Conservation (phyloP, 139 green algal genomes). For the Prasinococcaceae sp. region DNA sequence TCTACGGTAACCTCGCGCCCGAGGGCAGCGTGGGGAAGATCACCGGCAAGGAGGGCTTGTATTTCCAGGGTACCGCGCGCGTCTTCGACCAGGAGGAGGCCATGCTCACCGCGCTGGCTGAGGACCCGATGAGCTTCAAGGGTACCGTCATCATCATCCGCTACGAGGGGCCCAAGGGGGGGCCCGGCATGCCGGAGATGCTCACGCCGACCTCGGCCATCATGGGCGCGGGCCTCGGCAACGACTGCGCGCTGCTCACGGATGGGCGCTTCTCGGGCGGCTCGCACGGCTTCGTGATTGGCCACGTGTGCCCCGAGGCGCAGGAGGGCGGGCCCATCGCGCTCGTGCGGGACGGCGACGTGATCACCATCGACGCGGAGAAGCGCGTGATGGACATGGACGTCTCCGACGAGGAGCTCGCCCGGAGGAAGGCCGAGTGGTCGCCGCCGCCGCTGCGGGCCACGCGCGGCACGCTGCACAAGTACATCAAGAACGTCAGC, state of each 20-base stretch:
- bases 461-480: slow-evolving; percentile 78
- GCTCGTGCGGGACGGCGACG: slow-evolving; percentile 76
- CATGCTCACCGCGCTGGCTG: slow-evolving; percentile 75
- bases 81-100: slow-evolving; percentile 90
- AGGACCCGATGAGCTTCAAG: slow-evolving; percentile 59
- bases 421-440: slow-evolving; percentile 45
- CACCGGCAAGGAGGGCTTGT: slow-evolving; percentile 75
- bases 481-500: slow-evolving; percentile 90
- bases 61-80: slow-evolving; percentile 50
- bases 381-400: slow-evolving; percentile 62
- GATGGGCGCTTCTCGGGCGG: slow-evolving; percentile 92
- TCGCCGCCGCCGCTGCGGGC: slow-evolving; percentile 62
- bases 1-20: slow-evolving; percentile 91
- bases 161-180: slow-evolving; percentile 91
- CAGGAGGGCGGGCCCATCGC: slow-evolving; percentile 82
- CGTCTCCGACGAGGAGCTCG: slow-evolving; percentile 55
- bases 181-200: slow-evolving; percentile 98
- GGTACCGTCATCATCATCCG: slow-evolving; percentile 78
- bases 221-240: slow-evolving; percentile 90
- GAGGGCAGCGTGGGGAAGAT: slow-evolving; percentile 95
- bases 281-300: slow-evolving; percentile 95
- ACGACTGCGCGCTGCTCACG: slow-evolving; percentile 89
- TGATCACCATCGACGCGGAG: slow-evolving; percentile 74
- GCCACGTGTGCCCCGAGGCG: slow-evolving; percentile 89
- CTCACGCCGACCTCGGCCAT: slow-evolving; percentile 89